Conservation (phyloP, 2,329 filamentous ascomycete species). For the Fusarium penzigii region DNA sequence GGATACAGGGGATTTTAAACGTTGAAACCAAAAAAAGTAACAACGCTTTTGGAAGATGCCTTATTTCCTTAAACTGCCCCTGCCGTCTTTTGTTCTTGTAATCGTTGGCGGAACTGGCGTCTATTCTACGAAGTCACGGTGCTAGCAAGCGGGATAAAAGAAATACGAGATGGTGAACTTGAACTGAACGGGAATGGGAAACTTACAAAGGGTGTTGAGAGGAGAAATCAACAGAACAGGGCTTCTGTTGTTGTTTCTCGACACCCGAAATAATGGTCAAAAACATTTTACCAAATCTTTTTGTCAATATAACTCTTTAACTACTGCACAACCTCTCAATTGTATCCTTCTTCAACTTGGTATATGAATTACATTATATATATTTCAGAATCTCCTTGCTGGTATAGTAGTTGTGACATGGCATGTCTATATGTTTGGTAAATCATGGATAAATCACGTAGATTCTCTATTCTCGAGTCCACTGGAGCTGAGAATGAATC, state of each 20-base stretch:
- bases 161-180: no score
- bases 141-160: no score
- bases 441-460: no score
- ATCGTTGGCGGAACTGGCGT: no score
- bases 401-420: no score
- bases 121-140: no score
- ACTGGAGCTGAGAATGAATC: no score
- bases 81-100: no score
- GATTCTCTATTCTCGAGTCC: no score
- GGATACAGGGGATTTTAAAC: constrained; percentile 29
- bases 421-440: no score
- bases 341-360: constrained; percentile 26
- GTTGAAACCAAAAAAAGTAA: constrained; percentile 2
- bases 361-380: constrained; percentile 4
- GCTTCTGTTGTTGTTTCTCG: constrained; percentile 21
- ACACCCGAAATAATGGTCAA: constrained; percentile 20
- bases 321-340: constrained; percentile 24
- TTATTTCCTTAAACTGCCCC: constrained; percentile 4
- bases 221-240: constrained; percentile 1
- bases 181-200: constrained; percentile 5
- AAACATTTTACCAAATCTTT: constrained; percentile 16
- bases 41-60: constrained; percentile 10
- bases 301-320: constrained; percentile 34
- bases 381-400: no score
- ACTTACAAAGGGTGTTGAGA: constrained; percentile 16